Conservation (phyloP, 2,329 filamentous ascomycete species). For the Epichloe scottii region DNA sequence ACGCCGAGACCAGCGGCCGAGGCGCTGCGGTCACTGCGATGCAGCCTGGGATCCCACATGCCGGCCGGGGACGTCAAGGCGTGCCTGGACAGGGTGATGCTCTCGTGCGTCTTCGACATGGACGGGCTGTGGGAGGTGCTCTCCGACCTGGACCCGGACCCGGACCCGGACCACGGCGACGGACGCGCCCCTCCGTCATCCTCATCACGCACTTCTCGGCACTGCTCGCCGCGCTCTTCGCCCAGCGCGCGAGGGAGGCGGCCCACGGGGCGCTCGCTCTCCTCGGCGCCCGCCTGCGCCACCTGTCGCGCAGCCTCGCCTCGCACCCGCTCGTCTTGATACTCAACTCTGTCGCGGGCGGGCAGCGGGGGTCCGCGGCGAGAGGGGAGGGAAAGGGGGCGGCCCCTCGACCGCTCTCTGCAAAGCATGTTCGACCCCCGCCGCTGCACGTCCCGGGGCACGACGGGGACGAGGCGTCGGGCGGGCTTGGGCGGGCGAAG, state of each 20-base stretch:
- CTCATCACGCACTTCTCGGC: constrained; percentile 42
- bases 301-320: constrained; percentile 28
- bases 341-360: constrained; percentile 33
- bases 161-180: too few species aligned
- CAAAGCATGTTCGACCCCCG: constrained; percentile 36
- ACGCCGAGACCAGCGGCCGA: constrained; percentile 32
- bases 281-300: constrained; percentile 34
- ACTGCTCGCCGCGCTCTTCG: constrained; percentile 40
- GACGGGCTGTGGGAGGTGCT: constrained; percentile 46
- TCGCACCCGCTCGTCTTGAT: constrained; percentile 38
- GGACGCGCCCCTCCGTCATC: too few species aligned
- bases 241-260: constrained; percentile 29
- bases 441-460: constrained; percentile 11
- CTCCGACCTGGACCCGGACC: constrained; percentile 38
- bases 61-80: constrained; percentile 15
- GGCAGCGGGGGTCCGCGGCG: too few species aligned
- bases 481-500: constrained; percentile 16
- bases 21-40: constrained; percentile 29
- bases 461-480: constrained; percentile 10
- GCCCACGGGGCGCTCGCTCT: constrained; percentile 36
- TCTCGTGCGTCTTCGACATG: constrained; percentile 46
- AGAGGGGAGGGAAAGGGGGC: too few species aligned
- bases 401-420: constrained; percentile 28
- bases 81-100: constrained; percentile 36
- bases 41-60: constrained; percentile 27